Percentiles rank a stretch among this genome's conserved stretches.
These are phyloP conservation scores for Auriscalpium microsporum DNA, from an alignment of 768 basidiomycete species.

Conservation along the genomic window DNA sequence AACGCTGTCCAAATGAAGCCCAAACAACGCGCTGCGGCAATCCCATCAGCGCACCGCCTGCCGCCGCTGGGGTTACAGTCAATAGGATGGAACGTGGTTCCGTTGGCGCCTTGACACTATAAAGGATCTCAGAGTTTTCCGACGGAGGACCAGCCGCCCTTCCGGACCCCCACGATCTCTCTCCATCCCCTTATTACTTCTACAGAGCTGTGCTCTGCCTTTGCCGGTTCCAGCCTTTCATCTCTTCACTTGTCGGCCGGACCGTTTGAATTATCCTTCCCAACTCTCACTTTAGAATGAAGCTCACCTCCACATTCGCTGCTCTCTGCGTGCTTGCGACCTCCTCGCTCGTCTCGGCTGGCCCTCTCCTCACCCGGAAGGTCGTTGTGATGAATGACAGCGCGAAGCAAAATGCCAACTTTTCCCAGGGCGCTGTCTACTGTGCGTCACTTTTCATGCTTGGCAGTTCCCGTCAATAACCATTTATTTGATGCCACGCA, in stretches of 20 bases:
- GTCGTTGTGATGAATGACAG: constrained; percentile 1
- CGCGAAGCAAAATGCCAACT: constrained; percentile 1
- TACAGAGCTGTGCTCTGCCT: constrained; percentile 11
- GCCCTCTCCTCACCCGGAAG: constrained; percentile 6
- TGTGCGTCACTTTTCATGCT: constrained; percentile 11
- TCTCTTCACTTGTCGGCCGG: neutral
- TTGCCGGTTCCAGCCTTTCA: neutral
- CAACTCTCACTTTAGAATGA: constrained; percentile 8
- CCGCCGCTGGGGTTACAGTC: no score
- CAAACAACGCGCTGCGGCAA: no score
- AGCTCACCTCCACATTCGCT: constrained; percentile 12
- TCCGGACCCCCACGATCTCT: neutral
- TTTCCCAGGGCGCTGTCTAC: constrained; percentile 18
- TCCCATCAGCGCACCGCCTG: no score
- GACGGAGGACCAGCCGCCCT: no score
- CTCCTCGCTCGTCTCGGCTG: constrained; percentile 10
- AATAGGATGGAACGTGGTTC: no score
- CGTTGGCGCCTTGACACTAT: no score
- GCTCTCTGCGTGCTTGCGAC: neutral
- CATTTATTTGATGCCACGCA: constrained; percentile 12
- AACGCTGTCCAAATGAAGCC: no score
- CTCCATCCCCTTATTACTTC: neutral
- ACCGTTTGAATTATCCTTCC: constrained; percentile 5
- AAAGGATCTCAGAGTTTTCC: no score
- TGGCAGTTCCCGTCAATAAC: neutral